Conservation (phyloP, 2,329 filamentous ascomycete species). For the Penicillium sp. region DNA sequence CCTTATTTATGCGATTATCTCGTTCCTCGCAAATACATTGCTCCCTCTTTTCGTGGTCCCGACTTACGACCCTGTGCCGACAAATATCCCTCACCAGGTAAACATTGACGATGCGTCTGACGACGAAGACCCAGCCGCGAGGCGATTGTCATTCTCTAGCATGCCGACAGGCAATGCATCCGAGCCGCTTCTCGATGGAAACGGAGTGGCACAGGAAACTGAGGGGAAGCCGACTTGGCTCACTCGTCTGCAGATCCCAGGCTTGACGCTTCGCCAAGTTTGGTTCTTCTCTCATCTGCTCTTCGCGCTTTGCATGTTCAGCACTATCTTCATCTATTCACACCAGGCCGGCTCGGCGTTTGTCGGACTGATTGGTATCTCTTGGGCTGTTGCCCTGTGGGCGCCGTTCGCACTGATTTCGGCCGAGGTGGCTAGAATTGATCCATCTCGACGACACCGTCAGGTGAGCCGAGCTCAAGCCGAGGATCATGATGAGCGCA, state of each 20-base stretch:
- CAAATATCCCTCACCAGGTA: constrained; percentile 1
- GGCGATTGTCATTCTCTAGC: constrained; percentile 35
- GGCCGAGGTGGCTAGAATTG: constrained; percentile 82
- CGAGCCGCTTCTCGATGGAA: constrained; percentile 31
- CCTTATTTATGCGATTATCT: constrained; percentile 83
- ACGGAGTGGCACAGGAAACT: constrained; percentile 8
- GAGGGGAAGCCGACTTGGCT: constrained; percentile 45
- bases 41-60: constrained; percentile 84
- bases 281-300: constrained; percentile 87
- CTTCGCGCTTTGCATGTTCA: constrained; percentile 78
- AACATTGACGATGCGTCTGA: constrained; percentile 5
- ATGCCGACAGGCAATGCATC: constrained; percentile 33
- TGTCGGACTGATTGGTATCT: constrained; percentile 80
- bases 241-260: constrained; percentile 70
- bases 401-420: constrained; percentile 94
- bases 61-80: constrained; percentile 57
- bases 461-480: constrained; percentile 24
- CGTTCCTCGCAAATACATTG: constrained; percentile 76
- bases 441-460: constrained; percentile 62
- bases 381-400: constrained; percentile 92
- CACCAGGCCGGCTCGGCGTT: constrained; percentile 73
- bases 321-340: constrained; percentile 74
- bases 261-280: constrained; percentile 81
- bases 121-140: constrained; percentile 20
- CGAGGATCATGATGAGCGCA: not conserved